A percentile compares a stretch with the other conserved stretches of the same genome.
These are phyloP conservation scores for Posidonia oceanica DNA, from an alignment of 116 monocot species.

Conservation along the genomic window DNA sequence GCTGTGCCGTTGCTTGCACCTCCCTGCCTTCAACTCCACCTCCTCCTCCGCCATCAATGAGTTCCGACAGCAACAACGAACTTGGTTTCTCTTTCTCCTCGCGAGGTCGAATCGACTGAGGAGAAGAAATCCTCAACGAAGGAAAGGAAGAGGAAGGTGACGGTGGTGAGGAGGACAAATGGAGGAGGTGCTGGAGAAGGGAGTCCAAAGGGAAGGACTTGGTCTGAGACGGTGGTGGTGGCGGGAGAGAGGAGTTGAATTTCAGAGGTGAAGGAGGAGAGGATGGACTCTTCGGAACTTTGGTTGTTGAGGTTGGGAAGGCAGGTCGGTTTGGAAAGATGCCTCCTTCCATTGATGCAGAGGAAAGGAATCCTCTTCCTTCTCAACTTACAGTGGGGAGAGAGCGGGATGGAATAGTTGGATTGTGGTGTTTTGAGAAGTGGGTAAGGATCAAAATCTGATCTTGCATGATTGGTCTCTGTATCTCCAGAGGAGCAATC, in stretches of 20 bases:
- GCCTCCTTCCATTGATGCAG: slow-evolving; percentile 49
- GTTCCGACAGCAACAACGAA: slow-evolving; percentile 1
- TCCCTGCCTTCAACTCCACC: neutral
- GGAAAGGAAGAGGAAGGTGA: neutral
- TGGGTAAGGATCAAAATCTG: neutral
- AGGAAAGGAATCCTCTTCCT: neutral
- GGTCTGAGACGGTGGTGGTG: slow-evolving; percentile 40
- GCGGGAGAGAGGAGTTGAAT: slow-evolving; percentile 48
- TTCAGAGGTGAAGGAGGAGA: slow-evolving; percentile 19
- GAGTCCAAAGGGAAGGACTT: slow-evolving; percentile 55
- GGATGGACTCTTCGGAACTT: slow-evolving; percentile 18
- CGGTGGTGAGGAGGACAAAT: slow-evolving; percentile 26
- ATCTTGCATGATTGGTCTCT: slow-evolving; percentile 7
- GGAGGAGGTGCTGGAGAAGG: slow-evolving; percentile 44
- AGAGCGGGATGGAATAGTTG: neutral
- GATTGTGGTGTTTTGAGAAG: neutral
- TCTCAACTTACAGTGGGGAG: neutral
- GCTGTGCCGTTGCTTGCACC: neutral
- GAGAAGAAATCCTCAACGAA: neutral
- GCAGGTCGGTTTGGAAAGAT: slow-evolving; percentile 44
- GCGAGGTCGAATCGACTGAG: neutral
- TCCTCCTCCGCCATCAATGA: slow-evolving; percentile 1
- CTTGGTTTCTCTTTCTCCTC: neutral
- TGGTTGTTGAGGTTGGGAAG: slow-evolving; percentile 22
- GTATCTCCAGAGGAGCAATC: neutral